These are phyloP conservation scores for Chenopodium suecicum DNA, from an alignment of 148 eudicot species.

Conservation along the genomic window DNA sequence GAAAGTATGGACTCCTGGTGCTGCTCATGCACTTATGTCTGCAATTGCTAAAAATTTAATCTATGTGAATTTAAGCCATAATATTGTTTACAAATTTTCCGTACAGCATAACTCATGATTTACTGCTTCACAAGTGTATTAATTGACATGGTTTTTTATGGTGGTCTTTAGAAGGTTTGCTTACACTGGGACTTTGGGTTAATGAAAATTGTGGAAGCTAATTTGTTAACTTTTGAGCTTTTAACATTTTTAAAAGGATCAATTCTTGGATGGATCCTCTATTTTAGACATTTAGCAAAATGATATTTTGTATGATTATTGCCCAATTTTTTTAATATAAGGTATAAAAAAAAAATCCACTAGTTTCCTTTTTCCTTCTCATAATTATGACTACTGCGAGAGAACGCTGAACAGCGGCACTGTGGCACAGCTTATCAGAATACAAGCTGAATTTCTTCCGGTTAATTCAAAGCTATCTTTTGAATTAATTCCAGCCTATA, in stretches of 20 bases:
- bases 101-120: not conserved
- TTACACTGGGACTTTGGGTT: not conserved
- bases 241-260: too few relatives aligned
- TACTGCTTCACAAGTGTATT: not conserved
- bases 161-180: not conserved
- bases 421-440: not conserved
- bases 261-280: not conserved
- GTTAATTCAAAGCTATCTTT: not conserved
- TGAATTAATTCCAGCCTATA: not conserved
- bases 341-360: not conserved
- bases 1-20: not conserved
- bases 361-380: not conserved
- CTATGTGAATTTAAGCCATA: not conserved
- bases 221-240: too few relatives aligned
- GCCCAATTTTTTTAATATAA: too few relatives aligned
- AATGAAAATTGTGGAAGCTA: not conserved
- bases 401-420: not conserved
- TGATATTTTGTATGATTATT: too few relatives aligned
- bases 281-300: not conserved
- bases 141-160: not conserved
- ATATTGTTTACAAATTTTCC: not conserved
- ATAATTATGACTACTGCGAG: not conserved
- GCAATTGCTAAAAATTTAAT: not conserved
- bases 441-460: not conserved
- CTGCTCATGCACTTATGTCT: not conserved